Evolutionary conservation across 306 rosid species (phyloP), one percentile per base, ranked within the genome.

Genomic region (Cicer arietinum): DNA sequence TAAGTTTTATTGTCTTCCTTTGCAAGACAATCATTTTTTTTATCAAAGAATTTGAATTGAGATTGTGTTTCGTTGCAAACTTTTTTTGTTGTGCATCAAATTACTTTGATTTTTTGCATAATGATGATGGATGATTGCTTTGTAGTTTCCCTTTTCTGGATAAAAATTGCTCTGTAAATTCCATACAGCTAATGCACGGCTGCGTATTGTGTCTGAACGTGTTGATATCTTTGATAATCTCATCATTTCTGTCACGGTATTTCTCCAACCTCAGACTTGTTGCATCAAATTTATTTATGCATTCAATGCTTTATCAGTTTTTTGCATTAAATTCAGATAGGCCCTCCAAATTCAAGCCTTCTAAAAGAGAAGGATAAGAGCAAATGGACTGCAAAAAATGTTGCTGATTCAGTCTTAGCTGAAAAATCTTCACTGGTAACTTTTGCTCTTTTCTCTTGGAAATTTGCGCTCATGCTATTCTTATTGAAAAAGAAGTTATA

Each of bases 401-500:
- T 94, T 71, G 96, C 96, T 70, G 98, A 94, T 82, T 94, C 98
- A 70, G 99, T 92, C 75, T 88, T 94, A 85, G 84, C 99, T 39
- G 98, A 92, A 74, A 94, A 92, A 81, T 86, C 97, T 46, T 92
- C 99, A 42, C 66, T 94, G 97, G 99, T 94, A 94, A 79, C 58
- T 30, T 13, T 62, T 50, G 1, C 63, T 45, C 9, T 42, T 65
- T 67, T 53, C 60, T 56, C 12, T 37, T 56, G 3, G 37, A 52
- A 7, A 60, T 51, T 78, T 60, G 7, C 50, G 41, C 30, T 65
- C 59, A n/a, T 76, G 52, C 67, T 52, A n/a, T 79, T 74, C 54
- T 59, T 69, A 11, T 73, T 70, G 44, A 18, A 71, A 62, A 35
- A 22, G 7, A 69, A 7, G 48, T 69, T 39, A 4, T 30, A 46